Conservation (phyloP, 2,329 filamentous ascomycete genomes). For the Rhytidhysteron rufulum region DNA sequence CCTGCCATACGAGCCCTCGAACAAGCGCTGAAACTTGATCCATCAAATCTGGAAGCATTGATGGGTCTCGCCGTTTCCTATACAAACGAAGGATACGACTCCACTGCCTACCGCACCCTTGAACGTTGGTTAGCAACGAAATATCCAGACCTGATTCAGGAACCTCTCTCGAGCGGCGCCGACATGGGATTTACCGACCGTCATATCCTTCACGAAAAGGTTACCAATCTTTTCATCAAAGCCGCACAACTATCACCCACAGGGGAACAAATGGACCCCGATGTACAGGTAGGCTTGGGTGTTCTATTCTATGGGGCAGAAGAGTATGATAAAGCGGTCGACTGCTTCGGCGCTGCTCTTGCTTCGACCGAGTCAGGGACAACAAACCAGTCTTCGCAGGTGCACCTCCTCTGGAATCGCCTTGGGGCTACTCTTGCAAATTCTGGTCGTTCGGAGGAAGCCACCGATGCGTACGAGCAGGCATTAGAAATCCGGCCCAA, state of each 20-base stretch:
- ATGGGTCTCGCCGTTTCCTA: constrained; percentile 97
- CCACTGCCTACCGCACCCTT: constrained; percentile 89
- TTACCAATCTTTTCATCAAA: constrained; percentile 85
- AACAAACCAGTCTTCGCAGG: constrained; percentile 77
- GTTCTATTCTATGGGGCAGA: constrained; percentile 97
- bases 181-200: constrained; percentile 95
- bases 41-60: constrained; percentile 79
- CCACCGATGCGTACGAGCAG: constrained; percentile 93
- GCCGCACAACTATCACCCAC: constrained; percentile 89
- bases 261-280: constrained; percentile 94
- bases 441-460: constrained; percentile 87
- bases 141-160: constrained; percentile 77
- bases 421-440: constrained; percentile 95
- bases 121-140: constrained; percentile 96
- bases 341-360: constrained; percentile 93
- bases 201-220: constrained; percentile 80
- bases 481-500: constrained; percentile 87
- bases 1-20: constrained; percentile 92
- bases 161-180: constrained; percentile 67
- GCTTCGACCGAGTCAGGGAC: constrained; percentile 79
- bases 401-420: constrained; percentile 95
- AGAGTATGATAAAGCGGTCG: constrained; percentile 96
- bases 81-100: constrained; percentile 98
- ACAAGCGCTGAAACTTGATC: constrained; percentile 82
- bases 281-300: constrained; percentile 94